A percentile compares a stretch with the other conserved stretches of the same genome.
Evolutionary conservation across 768 basidiomycete species (phyloP).

Genomic region (Leccinum rimulosum): DNA sequence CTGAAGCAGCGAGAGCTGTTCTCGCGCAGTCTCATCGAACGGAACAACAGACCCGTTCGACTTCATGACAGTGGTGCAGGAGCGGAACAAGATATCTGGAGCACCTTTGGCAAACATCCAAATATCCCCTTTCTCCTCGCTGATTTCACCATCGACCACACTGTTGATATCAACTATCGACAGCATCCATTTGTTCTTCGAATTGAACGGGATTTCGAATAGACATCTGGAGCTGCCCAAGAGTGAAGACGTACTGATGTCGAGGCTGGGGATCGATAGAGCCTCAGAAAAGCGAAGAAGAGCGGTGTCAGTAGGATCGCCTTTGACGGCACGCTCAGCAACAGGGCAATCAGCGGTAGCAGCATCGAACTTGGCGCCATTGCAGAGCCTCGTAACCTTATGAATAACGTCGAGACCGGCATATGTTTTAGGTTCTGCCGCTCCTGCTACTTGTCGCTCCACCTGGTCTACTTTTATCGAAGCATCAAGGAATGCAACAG

Average conservation of each 20-base stretch:
- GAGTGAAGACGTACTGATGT: slow-evolving; percentile 19
- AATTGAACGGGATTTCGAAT: slow-evolving; percentile 45
- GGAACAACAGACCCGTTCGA: slow-evolving; percentile 33
- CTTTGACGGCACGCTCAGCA: slow-evolving; percentile 35
- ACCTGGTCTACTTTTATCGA: slow-evolving; percentile 17
- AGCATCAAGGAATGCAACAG: slow-evolving; percentile 36
- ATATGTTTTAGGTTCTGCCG: slow-evolving; percentile 12
- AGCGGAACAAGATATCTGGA: slow-evolving; percentile 49
- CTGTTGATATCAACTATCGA: slow-evolving; percentile 31
- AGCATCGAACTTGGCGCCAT: slow-evolving; percentile 50
- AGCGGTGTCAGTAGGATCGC: slow-evolving; percentile 53
- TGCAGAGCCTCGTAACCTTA: slow-evolving; percentile 50
- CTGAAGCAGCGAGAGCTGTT: slow-evolving; percentile 30
- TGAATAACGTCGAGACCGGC: slow-evolving; percentile 27
- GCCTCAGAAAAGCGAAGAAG: slow-evolving; percentile 47
- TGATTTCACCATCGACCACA: not conserved
- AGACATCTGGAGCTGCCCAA: slow-evolving; percentile 15
- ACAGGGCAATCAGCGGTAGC: slow-evolving; percentile 22
- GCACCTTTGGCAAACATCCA: slow-evolving; percentile 56
- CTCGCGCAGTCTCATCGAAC: slow-evolving; percentile 24
- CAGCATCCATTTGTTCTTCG: slow-evolving; percentile 57
- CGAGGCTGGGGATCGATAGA: slow-evolving; percentile 20
- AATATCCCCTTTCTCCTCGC: slow-evolving; percentile 2
- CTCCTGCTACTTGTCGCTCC: slow-evolving; percentile 1
- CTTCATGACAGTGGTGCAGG: slow-evolving; percentile 35